These are phyloP conservation scores for Erodium trifolium DNA, from an alignment of 441 rosid species.

Conservation along the genomic window DNA sequence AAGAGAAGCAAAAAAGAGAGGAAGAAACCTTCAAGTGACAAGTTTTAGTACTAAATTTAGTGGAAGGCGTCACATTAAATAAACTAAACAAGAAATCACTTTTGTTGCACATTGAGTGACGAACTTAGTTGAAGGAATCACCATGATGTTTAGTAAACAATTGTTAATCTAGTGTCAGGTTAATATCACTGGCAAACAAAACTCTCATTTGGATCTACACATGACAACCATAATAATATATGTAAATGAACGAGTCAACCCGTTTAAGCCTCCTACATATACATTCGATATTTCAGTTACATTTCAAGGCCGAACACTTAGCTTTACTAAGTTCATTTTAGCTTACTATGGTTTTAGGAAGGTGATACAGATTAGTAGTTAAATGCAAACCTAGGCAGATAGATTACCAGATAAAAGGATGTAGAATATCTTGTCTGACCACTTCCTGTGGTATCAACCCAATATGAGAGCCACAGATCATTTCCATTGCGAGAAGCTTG, in stretches of 20 bases:
- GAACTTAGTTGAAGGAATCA: neutral
- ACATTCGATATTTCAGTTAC: too few relatives aligned
- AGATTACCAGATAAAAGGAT: slow-evolving; percentile 73
- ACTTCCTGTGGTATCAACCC: slow-evolving; percentile 71
- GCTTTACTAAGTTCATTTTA: neutral
- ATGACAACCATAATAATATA: too few relatives aligned
- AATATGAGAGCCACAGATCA: slow-evolving; percentile 91
- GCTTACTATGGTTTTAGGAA: neutral
- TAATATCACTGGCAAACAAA: too few relatives aligned
- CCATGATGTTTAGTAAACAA: neutral
- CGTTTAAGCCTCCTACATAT: too few relatives aligned
- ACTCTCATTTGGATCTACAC: too few relatives aligned
- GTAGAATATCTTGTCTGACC: slow-evolving; percentile 42
- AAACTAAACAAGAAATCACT: neutral
- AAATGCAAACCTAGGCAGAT: slow-evolving; percentile 6
- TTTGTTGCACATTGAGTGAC: neutral
- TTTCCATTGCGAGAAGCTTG: slow-evolving; percentile 95
- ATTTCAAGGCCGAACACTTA: slow-evolving; percentile 2
- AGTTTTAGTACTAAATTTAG: too few relatives aligned
- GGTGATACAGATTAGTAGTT: slow-evolving; percentile 1
- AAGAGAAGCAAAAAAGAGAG: slow-evolving; percentile 5
- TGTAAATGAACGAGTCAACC: too few relatives aligned
- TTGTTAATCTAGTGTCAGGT: neutral
- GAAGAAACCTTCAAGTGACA: neutral
- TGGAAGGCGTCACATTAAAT: neutral